Conservation (phyloP, 2,329 filamentous ascomycete genomes). For the Fusarium mexicanum region DNA sequence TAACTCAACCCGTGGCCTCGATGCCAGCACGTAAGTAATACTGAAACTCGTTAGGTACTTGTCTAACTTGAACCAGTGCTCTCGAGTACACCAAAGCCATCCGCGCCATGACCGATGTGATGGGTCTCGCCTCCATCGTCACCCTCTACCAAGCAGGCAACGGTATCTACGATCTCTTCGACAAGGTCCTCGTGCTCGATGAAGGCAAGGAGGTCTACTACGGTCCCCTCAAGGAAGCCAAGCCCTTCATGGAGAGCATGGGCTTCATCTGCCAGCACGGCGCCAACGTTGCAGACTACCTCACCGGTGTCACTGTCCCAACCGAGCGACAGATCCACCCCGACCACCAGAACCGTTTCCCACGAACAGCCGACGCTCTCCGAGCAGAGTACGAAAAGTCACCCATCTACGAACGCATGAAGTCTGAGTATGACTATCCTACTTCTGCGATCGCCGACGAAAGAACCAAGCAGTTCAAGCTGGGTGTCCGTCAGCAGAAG, state of each 20-base stretch:
- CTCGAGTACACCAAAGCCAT: constrained; percentile 69
- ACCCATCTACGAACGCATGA: constrained; percentile 60
- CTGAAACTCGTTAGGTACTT: fast-evolving
- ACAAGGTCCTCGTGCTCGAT: constrained; percentile 75
- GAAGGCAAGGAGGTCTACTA: constrained; percentile 74
- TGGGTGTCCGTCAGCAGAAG: constrained; percentile 64
- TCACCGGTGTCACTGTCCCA: constrained; percentile 73
- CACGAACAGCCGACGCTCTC: constrained; percentile 57
- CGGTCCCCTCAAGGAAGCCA: constrained; percentile 66
- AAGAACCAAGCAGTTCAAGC: constrained; percentile 63
- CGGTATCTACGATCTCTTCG: constrained; percentile 74
- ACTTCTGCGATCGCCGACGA: constrained; percentile 57
- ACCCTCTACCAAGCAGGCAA: constrained; percentile 77
- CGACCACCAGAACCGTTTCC: constrained; percentile 53
- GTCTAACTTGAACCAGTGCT: constrained; percentile 50
- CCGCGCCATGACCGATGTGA: constrained; percentile 70
- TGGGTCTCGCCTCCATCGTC: constrained; percentile 68
- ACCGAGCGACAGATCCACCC: constrained; percentile 71
- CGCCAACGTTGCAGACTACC: constrained; percentile 71
- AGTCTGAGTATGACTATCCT: constrained; percentile 66
- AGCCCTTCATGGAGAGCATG: constrained; percentile 70
- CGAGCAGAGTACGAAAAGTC: constrained; percentile 62
- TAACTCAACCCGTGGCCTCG: constrained; percentile 72
- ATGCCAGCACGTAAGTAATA: constrained; percentile 64
- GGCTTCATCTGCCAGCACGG: constrained; percentile 71